Conservation (phyloP, 139 green algal species). For the Zygnema cylindricum region DNA sequence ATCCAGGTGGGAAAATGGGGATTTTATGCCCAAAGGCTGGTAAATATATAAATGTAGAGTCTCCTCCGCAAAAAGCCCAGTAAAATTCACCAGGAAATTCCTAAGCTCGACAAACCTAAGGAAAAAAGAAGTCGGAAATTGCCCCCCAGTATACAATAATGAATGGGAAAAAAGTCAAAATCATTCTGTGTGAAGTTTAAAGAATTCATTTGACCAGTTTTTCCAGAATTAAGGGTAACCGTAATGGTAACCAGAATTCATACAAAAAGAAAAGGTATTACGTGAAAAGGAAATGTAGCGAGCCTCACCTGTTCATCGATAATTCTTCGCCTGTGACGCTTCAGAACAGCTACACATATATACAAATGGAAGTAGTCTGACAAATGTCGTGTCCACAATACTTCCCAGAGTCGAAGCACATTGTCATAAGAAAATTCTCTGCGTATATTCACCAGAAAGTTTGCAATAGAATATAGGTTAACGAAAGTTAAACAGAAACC, state of each 20-base stretch:
- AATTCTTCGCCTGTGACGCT: constrained; percentile 75
- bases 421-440: constrained; percentile 83
- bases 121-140: too few species aligned
- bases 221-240: neutral
- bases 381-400: constrained; percentile 75
- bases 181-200: neutral
- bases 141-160: too few species aligned
- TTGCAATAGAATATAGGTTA: too few species aligned
- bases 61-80: too few species aligned
- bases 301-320: constrained; percentile 60
- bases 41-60: too few species aligned
- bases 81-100: too few species aligned
- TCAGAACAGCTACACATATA: constrained; percentile 79
- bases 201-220: neutral
- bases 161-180: too few species aligned
- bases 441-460: too few species aligned
- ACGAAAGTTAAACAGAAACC: too few species aligned
- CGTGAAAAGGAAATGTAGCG: neutral
- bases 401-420: constrained; percentile 87
- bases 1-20: too few species aligned
- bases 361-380: constrained; percentile 83
- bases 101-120: too few species aligned
- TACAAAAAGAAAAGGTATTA: neutral
- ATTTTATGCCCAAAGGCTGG: too few species aligned
- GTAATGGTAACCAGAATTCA: neutral